These are phyloP conservation scores for Aureobasidium sp. DNA, from an alignment of 2,329 filamentous ascomycete genomes.

Conservation along the genomic window DNA sequence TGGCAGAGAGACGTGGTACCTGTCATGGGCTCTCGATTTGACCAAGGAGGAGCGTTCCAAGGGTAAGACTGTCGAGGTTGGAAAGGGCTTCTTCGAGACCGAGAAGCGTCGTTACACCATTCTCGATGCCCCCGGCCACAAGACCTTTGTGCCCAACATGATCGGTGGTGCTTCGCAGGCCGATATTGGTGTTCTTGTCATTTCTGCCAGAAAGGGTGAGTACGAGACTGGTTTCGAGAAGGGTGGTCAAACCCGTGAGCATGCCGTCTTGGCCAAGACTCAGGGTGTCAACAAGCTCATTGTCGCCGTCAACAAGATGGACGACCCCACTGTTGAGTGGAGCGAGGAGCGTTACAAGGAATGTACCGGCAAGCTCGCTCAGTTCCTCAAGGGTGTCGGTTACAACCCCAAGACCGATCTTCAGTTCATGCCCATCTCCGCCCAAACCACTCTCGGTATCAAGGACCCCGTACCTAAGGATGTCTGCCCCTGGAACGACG, in stretches of 20 bases:
- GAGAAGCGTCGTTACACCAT: constrained; percentile 95
- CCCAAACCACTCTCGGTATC: constrained; percentile 76
- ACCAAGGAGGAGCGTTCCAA: constrained; percentile 94
- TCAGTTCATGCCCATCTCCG: constrained; percentile 92
- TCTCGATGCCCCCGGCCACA: constrained; percentile 92
- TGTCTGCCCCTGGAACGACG: constrained; percentile 72
- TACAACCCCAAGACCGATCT: constrained; percentile 92
- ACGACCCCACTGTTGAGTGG: constrained; percentile 94
- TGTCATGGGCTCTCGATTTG: constrained; percentile 95
- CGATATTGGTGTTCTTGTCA: constrained; percentile 90
- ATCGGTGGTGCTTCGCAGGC: constrained; percentile 70
- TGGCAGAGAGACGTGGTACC: constrained; percentile 95
- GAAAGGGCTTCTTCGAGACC: constrained; percentile 91
- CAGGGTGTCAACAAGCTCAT: constrained; percentile 96
- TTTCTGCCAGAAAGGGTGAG: constrained; percentile 93
- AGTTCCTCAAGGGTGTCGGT: constrained; percentile 84
- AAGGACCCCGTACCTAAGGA: constrained; percentile 76
- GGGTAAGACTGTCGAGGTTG: constrained; percentile 97
- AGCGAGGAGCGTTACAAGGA: constrained; percentile 86
- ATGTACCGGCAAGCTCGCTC: constrained; percentile 77
- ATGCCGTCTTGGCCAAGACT: constrained; percentile 95
- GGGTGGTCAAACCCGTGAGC: constrained; percentile 93
- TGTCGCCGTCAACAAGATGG: constrained; percentile 98
- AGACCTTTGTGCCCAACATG: constrained; percentile 97
- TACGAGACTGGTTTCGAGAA: constrained; percentile 98